Conservation (phyloP, 257 asterid genomes). For the Misopates orontium region DNA sequence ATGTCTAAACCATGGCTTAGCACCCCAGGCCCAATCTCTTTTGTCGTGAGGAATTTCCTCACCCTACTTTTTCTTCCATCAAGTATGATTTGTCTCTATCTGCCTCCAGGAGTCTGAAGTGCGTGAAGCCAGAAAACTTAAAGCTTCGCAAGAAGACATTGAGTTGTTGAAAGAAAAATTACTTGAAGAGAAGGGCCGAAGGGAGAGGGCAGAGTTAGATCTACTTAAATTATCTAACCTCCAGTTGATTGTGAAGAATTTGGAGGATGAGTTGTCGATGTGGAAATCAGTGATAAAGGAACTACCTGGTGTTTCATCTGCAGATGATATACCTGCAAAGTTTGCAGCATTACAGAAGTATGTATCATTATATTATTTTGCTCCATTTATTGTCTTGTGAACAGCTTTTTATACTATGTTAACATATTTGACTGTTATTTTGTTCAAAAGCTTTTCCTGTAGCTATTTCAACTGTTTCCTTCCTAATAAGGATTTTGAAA, state of each 20-base stretch:
- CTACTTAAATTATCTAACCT: constrained; percentile 58
- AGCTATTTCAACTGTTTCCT: background rate
- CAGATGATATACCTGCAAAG: constrained; percentile 67
- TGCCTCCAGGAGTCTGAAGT: constrained; percentile 85
- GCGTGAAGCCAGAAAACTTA: constrained; percentile 77
- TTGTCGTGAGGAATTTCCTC: constrained; percentile 13
- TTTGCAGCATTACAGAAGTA: constrained; percentile 87
- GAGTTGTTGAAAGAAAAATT: constrained; percentile 82
- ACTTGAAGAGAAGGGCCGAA: constrained; percentile 72
- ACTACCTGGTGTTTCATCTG: constrained; percentile 84
- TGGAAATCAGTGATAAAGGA: constrained; percentile 80
- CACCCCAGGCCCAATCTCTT: constrained; percentile 1
- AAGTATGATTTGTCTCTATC: constrained; percentile 25
- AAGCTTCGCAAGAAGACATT: constrained; percentile 70
- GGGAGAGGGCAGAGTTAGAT: constrained; percentile 87
- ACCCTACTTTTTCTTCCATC: constrained; percentile 19
- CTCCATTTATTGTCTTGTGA: constrained; percentile 18
- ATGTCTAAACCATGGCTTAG: constrained; percentile 7
- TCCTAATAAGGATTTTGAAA: background rate
- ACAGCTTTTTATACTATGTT: constrained; percentile 21
- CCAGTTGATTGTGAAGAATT: constrained; percentile 48
- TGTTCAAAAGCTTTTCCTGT: constrained; percentile 14
- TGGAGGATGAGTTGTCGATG: constrained; percentile 76
- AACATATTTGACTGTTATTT: background rate
- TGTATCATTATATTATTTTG: constrained; percentile 23